A percentile compares a stretch with the other conserved stretches of the same genome.
Conservation (phyloP, 306 rosid species). For the Rosa rugosa region DNA sequence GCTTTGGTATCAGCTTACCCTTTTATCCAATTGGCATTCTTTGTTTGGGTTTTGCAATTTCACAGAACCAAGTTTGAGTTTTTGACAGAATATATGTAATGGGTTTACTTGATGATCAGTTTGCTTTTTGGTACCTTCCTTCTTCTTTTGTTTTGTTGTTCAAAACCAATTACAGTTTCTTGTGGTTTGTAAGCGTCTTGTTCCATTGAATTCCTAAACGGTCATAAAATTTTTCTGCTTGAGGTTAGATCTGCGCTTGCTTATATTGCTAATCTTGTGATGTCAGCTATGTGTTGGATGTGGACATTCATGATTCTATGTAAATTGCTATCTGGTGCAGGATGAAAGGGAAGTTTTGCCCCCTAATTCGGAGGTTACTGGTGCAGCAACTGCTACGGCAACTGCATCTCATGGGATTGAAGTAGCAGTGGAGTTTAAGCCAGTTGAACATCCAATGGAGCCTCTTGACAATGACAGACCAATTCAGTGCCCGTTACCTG, state of each 20-base stretch:
- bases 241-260: neutral
- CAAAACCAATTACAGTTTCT: neutral
- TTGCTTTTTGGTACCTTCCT: neutral
- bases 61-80: neutral
- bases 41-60: neutral
- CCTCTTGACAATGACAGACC: slow-evolving; percentile 84
- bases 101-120: neutral
- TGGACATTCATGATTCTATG: slow-evolving; percentile 9
- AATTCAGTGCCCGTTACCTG: slow-evolving; percentile 85
- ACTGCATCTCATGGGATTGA: slow-evolving; percentile 85
- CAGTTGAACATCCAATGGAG: slow-evolving; percentile 88
- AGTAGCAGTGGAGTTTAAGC: slow-evolving; percentile 88
- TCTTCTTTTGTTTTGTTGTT: neutral
- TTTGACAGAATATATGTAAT: neutral
- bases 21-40: neutral
- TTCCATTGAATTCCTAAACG: neutral
- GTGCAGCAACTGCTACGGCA: slow-evolving; percentile 35
- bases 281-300: neutral
- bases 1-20: neutral
- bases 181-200: neutral
- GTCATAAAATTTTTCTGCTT: neutral
- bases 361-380: slow-evolving; percentile 49
- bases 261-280: neutral
- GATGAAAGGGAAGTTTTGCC: slow-evolving; percentile 72
- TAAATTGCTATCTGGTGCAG: slow-evolving; percentile 35